These are phyloP conservation scores for Xylariaceae sp. DNA, from an alignment of 2,329 filamentous ascomycete species.

Conservation along the genomic window DNA sequence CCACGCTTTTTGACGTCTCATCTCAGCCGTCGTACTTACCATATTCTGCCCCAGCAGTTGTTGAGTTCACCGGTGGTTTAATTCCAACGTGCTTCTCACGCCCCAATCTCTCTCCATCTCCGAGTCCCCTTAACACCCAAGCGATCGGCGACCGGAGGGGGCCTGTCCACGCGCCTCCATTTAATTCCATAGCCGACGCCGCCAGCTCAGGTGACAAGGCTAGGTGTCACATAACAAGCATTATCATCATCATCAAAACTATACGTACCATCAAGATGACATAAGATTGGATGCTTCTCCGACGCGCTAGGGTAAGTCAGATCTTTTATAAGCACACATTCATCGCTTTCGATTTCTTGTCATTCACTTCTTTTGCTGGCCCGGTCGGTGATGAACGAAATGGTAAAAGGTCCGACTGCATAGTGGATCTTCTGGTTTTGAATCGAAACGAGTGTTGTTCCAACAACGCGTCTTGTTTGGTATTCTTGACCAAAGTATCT, in stretches of 20 bases:
- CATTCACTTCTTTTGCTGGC: slow-evolving; percentile 12
- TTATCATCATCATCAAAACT: not conserved
- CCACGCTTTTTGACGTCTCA: not conserved
- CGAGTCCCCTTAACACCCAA: slow-evolving; percentile 6
- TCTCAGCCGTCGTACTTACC: not conserved
- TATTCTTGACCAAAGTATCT: slow-evolving; percentile 9
- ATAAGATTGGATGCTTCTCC: not conserved
- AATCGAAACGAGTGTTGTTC: slow-evolving; percentile 34
- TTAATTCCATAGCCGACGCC: slow-evolving; percentile 19
- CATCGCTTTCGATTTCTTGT: not conserved
- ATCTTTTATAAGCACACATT: not conserved
- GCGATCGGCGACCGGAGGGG: slow-evolving; percentile 11
- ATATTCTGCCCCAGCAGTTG: not conserved
- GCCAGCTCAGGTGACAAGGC: too few relatives aligned
- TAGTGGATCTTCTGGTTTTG: slow-evolving; percentile 47
- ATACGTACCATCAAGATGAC: not conserved
- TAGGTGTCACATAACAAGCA: slow-evolving; percentile 20
- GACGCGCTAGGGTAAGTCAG: slow-evolving; percentile 15
- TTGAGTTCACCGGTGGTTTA: not conserved
- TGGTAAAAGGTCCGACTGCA: slow-evolving; percentile 58
- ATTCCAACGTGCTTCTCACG: slow-evolving; percentile 4
- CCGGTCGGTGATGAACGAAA: slow-evolving; percentile 52
- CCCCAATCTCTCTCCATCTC: not conserved
- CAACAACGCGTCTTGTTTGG: slow-evolving; percentile 34
- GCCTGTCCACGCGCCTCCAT: slow-evolving; percentile 20